These are phyloP conservation scores for Fusarium verrucosum DNA, from an alignment of 2,329 filamentous ascomycete species.

Conservation along the genomic window DNA sequence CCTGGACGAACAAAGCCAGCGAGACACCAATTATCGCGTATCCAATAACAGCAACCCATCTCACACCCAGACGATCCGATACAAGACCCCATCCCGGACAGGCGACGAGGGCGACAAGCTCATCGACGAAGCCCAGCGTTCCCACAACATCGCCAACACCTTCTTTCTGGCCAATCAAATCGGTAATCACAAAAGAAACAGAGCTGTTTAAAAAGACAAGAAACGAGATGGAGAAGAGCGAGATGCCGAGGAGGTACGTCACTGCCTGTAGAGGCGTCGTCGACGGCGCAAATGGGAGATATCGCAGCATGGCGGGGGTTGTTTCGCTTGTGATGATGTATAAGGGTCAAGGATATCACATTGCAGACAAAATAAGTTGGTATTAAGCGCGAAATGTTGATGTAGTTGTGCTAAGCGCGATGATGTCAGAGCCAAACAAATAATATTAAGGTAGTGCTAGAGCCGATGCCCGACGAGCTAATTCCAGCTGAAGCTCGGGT, in stretches of 20 bases:
- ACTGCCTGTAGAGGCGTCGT: constrained; percentile 70
- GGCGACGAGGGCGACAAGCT: constrained; percentile 81
- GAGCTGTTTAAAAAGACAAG: constrained; percentile 89
- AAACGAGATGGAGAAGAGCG: constrained; percentile 87
- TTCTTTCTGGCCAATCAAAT: constrained; percentile 77
- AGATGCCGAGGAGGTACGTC: constrained; percentile 83
- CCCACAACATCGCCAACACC: constrained; percentile 83
- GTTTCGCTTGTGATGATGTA: background rate
- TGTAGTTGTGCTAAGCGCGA: constrained; percentile 28
- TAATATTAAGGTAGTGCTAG: constrained; percentile 12
- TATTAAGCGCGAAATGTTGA: constrained; percentile 26
- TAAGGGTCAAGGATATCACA: constrained; percentile 26
- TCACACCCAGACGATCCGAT: constrained; percentile 79
- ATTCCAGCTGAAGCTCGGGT: constrained; percentile 26
- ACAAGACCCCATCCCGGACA: constrained; percentile 83
- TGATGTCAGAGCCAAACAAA: constrained; percentile 20
- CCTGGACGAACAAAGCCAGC: constrained; percentile 84
- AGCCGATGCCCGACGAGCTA: constrained; percentile 11
- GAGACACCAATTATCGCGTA: constrained; percentile 83
- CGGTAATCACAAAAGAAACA: constrained; percentile 85
- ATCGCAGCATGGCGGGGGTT: constrained; percentile 50
- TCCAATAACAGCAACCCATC: constrained; percentile 77
- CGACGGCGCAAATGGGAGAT: constrained; percentile 66
- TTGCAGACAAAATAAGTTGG: constrained; percentile 20
- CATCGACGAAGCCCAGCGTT: constrained; percentile 85